Percentiles rank a stretch among this genome's conserved stretches.
These are phyloP conservation scores for Aspergillus ibericus DNA, from an alignment of 2,329 filamentous ascomycete species.

Conservation along the genomic window DNA sequence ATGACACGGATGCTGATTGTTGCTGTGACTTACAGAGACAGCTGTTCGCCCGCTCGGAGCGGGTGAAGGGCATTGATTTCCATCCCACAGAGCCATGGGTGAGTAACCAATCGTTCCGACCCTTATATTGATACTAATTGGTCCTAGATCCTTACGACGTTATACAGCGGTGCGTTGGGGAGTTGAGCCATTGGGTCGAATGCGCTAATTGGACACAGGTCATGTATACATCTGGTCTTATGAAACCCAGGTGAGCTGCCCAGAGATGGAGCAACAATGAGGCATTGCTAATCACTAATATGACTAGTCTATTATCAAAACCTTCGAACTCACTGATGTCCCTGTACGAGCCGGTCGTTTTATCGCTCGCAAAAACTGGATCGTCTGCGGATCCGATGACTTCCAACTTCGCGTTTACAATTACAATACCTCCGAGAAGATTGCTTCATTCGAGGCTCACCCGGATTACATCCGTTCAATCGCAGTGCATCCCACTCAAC, in stretches of 20 bases:
- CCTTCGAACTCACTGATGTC: constrained; percentile 97
- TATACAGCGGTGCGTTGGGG: constrained; percentile 77
- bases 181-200: constrained; percentile 11
- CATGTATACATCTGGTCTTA: constrained; percentile 99
- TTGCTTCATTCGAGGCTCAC: constrained; percentile 94
- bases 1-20: constrained; percentile 38
- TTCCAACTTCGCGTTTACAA: constrained; percentile 91
- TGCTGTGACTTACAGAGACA: constrained; percentile 60
- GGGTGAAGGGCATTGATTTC: constrained; percentile 97
- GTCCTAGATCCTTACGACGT: constrained; percentile 72
- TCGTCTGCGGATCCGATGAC: constrained; percentile 91
- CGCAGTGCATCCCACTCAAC: constrained; percentile 89
- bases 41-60: constrained; percentile 85
- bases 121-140: constrained; percentile 23
- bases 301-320: constrained; percentile 84
- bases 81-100: constrained; percentile 97
- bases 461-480: constrained; percentile 98
- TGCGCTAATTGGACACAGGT: constrained; percentile 58
- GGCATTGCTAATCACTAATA: constrained; percentile 15
- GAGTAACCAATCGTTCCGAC: constrained; percentile 28
- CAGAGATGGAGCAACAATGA: not conserved
- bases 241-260: constrained; percentile 69
- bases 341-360: constrained; percentile 96
- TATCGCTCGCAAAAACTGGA: constrained; percentile 98
- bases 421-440: constrained; percentile 99